phyloP scores from a whole-genome alignment of 495 filamentous ascomycete genomes.

The Terfezia claveryi region DNA sequence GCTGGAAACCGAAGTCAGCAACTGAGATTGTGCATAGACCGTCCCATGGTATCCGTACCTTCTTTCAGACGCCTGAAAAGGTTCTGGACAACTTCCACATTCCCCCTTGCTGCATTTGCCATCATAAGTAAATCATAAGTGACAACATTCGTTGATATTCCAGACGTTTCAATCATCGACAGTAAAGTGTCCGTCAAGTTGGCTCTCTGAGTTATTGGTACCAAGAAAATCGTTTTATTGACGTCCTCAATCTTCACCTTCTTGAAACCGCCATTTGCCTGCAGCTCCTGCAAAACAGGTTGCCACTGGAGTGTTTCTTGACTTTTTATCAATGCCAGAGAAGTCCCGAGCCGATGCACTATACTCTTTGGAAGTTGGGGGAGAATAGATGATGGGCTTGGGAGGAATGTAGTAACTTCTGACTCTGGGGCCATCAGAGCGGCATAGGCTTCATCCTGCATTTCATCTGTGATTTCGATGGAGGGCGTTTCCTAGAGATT shows the following conservation, averaged over 20 bases:
- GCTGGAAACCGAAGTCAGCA: conserved; percentile 6
- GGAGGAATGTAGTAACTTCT: conserved; percentile 6
- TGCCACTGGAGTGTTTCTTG: conserved; percentile 4
- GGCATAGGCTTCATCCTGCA: conserved; percentile 12
- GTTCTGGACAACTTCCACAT: conserved; percentile 7
- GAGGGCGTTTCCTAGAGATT: conserved; percentile 9
- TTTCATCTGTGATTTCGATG: conserved; percentile 14
- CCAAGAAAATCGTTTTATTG: conserved; percentile 9
- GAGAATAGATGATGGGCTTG: conserved; percentile 6
- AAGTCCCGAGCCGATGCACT: conserved; percentile 4
- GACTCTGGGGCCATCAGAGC: conserved; percentile 13
- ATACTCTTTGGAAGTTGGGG: conserved; percentile 5
- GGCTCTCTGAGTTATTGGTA: conserved; percentile 8
- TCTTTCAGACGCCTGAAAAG: conserved; percentile 12
- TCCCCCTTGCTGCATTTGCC: conserved; percentile 6
- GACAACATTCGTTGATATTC: conserved; percentile 6
- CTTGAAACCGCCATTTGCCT: conserved; percentile 9
- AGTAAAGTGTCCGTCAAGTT: conserved; percentile 4
- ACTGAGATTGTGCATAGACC: background rate
- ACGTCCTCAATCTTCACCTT: conserved; percentile 9
- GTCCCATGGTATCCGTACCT: conserved; percentile 3
- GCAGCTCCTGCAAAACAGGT: conserved; percentile 5
- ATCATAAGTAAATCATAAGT: conserved; percentile 18
- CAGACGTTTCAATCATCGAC: conserved; percentile 9
- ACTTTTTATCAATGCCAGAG: conserved; percentile 1